These are phyloP conservation scores for Saxispiralis lemnorum DNA, from an alignment of 495 filamentous ascomycete species.

Conservation along the genomic window DNA sequence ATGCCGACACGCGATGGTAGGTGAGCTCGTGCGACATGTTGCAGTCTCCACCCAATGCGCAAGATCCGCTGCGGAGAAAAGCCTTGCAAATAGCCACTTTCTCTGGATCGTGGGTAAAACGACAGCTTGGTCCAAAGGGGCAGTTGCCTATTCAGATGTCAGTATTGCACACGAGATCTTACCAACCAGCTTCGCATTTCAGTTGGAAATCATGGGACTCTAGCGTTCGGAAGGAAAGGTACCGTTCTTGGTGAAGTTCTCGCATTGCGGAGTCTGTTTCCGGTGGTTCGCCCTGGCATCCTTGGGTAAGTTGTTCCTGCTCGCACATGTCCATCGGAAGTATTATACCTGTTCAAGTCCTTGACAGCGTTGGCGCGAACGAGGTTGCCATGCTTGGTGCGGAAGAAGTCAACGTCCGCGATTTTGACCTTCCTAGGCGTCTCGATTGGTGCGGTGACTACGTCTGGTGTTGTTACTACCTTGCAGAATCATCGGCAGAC, in stretches of 20 bases:
- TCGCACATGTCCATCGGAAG: not conserved
- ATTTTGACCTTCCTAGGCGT: constrained; percentile 67
- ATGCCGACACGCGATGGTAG: constrained; percentile 69
- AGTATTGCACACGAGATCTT: constrained; percentile 2
- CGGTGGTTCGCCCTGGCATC: constrained; percentile 10
- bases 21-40: constrained; percentile 85
- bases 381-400: constrained; percentile 84
- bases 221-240: constrained; percentile 26
- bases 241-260: constrained; percentile 83
- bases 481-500: too few relatives aligned
- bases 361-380: constrained; percentile 56
- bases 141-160: constrained; percentile 47
- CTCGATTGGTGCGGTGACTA: constrained; percentile 38
- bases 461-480: constrained; percentile 29
- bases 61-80: constrained; percentile 64
- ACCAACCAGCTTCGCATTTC: constrained; percentile 13
- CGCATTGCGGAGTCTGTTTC: constrained; percentile 65
- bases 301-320: not conserved
- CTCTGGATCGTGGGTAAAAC: constrained; percentile 64
- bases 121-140: constrained; percentile 60
- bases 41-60: constrained; percentile 62
- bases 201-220: not conserved
- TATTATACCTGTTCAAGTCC: constrained; percentile 39
- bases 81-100: constrained; percentile 86
- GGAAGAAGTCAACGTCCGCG: constrained; percentile 69